Conservation (phyloP, 352 stramenopile species). For the Albugo laibachii region DNA sequence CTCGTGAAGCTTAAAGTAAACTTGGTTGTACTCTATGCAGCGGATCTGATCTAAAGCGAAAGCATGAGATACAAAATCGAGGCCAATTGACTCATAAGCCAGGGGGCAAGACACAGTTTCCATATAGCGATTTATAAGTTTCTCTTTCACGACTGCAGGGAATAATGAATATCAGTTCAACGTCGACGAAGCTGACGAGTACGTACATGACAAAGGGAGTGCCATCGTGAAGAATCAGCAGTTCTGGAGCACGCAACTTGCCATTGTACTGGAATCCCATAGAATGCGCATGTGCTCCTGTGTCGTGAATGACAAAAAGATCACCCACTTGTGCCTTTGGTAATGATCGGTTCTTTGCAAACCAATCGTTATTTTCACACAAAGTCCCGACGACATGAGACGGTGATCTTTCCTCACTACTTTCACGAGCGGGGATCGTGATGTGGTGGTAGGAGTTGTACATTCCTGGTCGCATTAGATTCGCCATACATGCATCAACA, state of each 20-base stretch:
- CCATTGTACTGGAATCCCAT: slow-evolving; percentile 89
- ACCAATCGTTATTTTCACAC: slow-evolving; percentile 87
- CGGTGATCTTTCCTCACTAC: slow-evolving; percentile 12
- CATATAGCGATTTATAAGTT: slow-evolving; percentile 51
- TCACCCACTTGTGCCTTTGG: slow-evolving; percentile 57
- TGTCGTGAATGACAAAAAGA: slow-evolving; percentile 82
- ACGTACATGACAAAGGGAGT: slow-evolving; percentile 35
- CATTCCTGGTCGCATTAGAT: slow-evolving; percentile 82
- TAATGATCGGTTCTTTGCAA: slow-evolving; percentile 63
- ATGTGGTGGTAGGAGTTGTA: slow-evolving; percentile 83
- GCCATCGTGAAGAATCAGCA: slow-evolving; percentile 43
- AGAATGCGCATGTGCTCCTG: slow-evolving; percentile 76
- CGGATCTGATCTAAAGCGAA: too few species aligned
- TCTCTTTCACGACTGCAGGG: slow-evolving; percentile 40
- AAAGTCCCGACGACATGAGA: slow-evolving; percentile 72
- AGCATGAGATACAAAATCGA: too few species aligned
- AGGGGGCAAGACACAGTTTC: slow-evolving; percentile 47
- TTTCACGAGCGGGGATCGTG: slow-evolving; percentile 38
- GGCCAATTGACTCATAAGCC: slow-evolving; percentile 7
- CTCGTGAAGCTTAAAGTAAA: too few species aligned
- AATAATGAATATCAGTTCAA: slow-evolving; percentile 1
- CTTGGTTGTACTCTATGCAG: too few species aligned
- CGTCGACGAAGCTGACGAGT: neutral
- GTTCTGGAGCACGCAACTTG: slow-evolving; percentile 76
- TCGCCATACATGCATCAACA: slow-evolving; percentile 76